phyloP scores from a whole-genome alignment of 768 basidiomycete genomes.

The Tylopilus plumbeoviolaceoides region DNA sequence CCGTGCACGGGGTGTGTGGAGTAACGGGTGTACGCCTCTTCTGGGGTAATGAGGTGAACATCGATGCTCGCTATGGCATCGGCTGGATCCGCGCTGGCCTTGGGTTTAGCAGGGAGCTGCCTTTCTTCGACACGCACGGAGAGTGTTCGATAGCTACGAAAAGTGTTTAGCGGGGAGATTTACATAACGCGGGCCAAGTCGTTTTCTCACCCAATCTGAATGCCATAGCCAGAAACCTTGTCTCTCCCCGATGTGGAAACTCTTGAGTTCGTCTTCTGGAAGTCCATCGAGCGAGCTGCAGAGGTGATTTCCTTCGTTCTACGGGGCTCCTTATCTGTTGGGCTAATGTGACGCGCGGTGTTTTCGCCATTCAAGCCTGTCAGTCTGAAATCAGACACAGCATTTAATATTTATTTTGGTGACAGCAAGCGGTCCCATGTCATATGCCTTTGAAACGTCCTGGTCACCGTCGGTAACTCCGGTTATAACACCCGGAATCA shows the following conservation, averaged over 20 bases:
- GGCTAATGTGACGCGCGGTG: neutral
- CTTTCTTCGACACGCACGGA: slow-evolving; percentile 39
- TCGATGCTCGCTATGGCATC: slow-evolving; percentile 43
- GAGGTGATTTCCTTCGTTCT: neutral
- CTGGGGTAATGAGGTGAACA: slow-evolving; percentile 40
- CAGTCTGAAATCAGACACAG: too few relatives aligned
- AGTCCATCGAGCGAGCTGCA: slow-evolving; percentile 4
- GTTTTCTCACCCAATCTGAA: slow-evolving; percentile 24
- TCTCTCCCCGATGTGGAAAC: slow-evolving; percentile 14
- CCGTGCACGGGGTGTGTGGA: slow-evolving; percentile 42
- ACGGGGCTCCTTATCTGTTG: slow-evolving; percentile 5
- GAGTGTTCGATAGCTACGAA: slow-evolving; percentile 37
- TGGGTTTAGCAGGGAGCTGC: slow-evolving; percentile 15
- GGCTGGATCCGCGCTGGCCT: slow-evolving; percentile 27
- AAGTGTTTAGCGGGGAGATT: neutral
- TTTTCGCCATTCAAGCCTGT: slow-evolving; percentile 21
- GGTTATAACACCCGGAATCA: too few relatives aligned
- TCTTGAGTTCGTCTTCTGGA: slow-evolving; percentile 17
- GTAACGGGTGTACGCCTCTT: slow-evolving; percentile 43
- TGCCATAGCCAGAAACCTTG: slow-evolving; percentile 20
- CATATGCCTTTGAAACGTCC: too few relatives aligned
- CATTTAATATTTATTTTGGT: too few relatives aligned
- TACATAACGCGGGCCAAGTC: neutral
- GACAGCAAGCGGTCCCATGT: too few relatives aligned
- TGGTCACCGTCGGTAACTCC: too few relatives aligned